Base-by-base conservation (phyloP, 208 protist species). In the Acanthamoeba lenticulata region DNA sequence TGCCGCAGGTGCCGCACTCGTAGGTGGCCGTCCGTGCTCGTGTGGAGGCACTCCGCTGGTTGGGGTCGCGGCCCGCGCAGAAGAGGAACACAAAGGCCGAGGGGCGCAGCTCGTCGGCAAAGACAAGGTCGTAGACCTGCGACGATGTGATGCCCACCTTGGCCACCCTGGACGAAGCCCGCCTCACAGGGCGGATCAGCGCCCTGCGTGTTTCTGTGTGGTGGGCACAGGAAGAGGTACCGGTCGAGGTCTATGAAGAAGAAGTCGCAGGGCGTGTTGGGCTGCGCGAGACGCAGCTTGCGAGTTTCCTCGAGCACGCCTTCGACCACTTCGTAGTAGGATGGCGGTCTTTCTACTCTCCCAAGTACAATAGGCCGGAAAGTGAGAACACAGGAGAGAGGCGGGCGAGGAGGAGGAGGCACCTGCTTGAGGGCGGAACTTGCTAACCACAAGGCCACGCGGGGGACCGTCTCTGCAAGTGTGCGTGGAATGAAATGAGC, bases 301-400 rank as follows among this genome's bases (percentile, higher is more conserved):
- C n/a, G 15, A 5, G 69, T 34, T 27, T 79, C 19, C 29, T 40
- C 32, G 17, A 79, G 69, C 69, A 79, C 69, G 15, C 15, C 38
- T 1, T 79, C 69, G 6, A 79, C 69, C 69, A 79, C 69, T 79
- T 79, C 69, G 36, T 79, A 79, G 69, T 32, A 38, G 34, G 69
- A 79, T 13, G 69, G 69, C n/a, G 24, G 57, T 52, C 47, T n/a
- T n/a, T n/a, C n/a, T n/a, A n/a, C n/a, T n/a, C n/a, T n/a, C n/a
- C n/a, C n/a, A n/a, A n/a, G n/a, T n/a, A n/a, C n/a, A n/a, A n/a
- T n/a, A n/a, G n/a, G n/a, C n/a, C n/a, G n/a, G n/a, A n/a, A n/a
- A n/a, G n/a, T n/a, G n/a, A n/a, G n/a, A n/a, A n/a, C n/a, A n/a
- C n/a, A n/a, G n/a, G n/a, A n/a, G n/a, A n/a, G n/a, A n/a, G n/a